Evolutionary conservation across 2,329 filamentous ascomycete genomes (phyloP).

Genomic region (Xylaria sp.): DNA sequence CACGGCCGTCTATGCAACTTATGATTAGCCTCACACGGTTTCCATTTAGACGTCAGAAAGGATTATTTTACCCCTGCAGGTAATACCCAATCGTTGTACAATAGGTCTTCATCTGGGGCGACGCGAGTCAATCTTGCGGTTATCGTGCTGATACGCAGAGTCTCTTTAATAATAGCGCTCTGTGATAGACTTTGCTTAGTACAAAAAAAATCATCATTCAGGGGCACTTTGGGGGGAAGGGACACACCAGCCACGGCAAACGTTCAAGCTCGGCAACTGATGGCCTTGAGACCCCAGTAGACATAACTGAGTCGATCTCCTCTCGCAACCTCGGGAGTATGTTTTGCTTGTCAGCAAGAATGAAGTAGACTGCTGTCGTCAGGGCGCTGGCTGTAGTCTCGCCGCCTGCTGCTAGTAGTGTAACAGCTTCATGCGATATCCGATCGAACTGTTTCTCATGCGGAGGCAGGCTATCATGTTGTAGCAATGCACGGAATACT

Average conservation of each 20-base stretch:
- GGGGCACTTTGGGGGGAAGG: too few species aligned
- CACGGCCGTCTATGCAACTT: conserved; percentile 30
- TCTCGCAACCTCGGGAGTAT: conserved; percentile 28
- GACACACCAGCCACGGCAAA: conserved; percentile 37
- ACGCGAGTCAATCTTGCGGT: conserved; percentile 35
- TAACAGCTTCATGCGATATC: conserved; percentile 39
- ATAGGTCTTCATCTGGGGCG: conserved; percentile 31
- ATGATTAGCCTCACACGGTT: not conserved
- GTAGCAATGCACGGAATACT: conserved; percentile 30
- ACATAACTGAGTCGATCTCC: conserved; percentile 29
- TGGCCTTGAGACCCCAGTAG: conserved; percentile 22
- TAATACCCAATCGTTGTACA: conserved; percentile 37
- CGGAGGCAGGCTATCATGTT: conserved; percentile 28
- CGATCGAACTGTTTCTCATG: conserved; percentile 34
- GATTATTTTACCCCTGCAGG: conserved; percentile 36
- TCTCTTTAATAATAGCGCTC: conserved; percentile 39
- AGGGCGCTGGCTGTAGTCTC: conserved; percentile 33
- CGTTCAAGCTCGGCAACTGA: conserved; percentile 35
- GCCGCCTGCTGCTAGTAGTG: conserved; percentile 34
- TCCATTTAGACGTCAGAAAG: not conserved
- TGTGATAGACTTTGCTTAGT: conserved; percentile 6
- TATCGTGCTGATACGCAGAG: conserved; percentile 30
- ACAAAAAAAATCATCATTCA: not conserved
- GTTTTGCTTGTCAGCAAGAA: conserved; percentile 26
- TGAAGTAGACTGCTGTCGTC: conserved; percentile 31